Conservation (phyloP, 2,329 filamentous ascomycete genomes). For the Ophiocordyceps camponoti-rufipedis region DNA sequence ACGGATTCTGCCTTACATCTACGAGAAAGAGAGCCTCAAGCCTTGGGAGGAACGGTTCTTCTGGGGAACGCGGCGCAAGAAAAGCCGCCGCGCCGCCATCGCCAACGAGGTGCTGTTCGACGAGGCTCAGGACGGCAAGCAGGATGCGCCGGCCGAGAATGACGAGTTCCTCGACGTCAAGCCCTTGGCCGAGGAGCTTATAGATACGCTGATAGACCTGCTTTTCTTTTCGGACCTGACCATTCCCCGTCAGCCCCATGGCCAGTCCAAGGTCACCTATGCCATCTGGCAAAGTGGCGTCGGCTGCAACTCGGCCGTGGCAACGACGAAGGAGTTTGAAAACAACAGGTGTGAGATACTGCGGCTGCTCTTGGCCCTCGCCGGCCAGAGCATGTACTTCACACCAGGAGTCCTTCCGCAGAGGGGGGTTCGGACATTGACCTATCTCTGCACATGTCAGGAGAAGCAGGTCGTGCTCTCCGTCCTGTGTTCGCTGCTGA, state of each 20-base stretch:
- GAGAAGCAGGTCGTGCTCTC: constrained; percentile 89
- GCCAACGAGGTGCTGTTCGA: constrained; percentile 72
- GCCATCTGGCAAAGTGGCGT: constrained; percentile 98
- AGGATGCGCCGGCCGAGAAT: constrained; percentile 23
- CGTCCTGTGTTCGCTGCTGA: constrained; percentile 77
- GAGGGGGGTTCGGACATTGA: constrained; percentile 66
- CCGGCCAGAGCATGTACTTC: constrained; percentile 88
- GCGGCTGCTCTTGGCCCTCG: constrained; percentile 66
- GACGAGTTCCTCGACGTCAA: constrained; percentile 66
- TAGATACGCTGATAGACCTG: constrained; percentile 75
- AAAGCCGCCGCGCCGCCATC: constrained; percentile 46
- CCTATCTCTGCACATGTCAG: constrained; percentile 70
- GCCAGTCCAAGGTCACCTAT: constrained; percentile 69
- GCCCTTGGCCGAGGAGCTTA: constrained; percentile 78
- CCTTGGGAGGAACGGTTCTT: constrained; percentile 89
- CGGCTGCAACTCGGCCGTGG: constrained; percentile 77
- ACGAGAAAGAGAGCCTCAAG: constrained; percentile 69
- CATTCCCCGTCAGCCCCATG: constrained; percentile 51
- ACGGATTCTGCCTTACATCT: constrained; percentile 74
- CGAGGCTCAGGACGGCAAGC: constrained; percentile 41
- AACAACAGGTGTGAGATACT: constrained; percentile 84
- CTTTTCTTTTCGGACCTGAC: constrained; percentile 88
- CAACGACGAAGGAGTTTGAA: constrained; percentile 81
- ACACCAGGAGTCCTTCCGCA: constrained; percentile 62
- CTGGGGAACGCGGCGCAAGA: constrained; percentile 60